These are phyloP conservation scores for Aspergillus campestris DNA, from an alignment of 495 filamentous ascomycete species.

Conservation along the genomic window DNA sequence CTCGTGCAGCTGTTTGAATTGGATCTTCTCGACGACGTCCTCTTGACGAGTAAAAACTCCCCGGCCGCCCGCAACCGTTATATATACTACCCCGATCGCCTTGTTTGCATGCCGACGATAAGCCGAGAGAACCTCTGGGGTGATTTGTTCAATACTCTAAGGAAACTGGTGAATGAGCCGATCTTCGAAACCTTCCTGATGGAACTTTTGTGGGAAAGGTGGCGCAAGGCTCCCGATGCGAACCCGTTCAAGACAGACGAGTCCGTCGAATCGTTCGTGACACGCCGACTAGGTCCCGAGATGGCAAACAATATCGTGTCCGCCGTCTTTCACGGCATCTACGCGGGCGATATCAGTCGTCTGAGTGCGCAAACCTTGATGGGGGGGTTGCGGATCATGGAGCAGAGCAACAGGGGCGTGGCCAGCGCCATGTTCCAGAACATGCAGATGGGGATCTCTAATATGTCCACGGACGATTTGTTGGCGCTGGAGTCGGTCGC, in stretches of 20 bases:
- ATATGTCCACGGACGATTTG: slow-evolving; percentile 19
- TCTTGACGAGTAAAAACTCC: slow-evolving; percentile 42
- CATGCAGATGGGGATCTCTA: slow-evolving; percentile 1
- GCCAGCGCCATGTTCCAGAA: slow-evolving; percentile 9
- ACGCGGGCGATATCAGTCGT: slow-evolving; percentile 81
- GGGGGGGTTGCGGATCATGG: slow-evolving; percentile 43
- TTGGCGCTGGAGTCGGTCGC: slow-evolving; percentile 14
- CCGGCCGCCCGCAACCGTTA: slow-evolving; percentile 57
- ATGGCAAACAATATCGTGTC: slow-evolving; percentile 70
- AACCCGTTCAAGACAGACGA: slow-evolving; percentile 46
- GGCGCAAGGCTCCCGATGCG: slow-evolving; percentile 12
- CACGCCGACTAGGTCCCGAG: slow-evolving; percentile 43
- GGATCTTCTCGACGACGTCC: slow-evolving; percentile 51
- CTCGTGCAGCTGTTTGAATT: slow-evolving; percentile 52
- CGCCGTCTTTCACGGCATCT: slow-evolving; percentile 79
- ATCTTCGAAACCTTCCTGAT: slow-evolving; percentile 46
- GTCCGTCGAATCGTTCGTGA: slow-evolving; percentile 63
- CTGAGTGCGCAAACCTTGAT: slow-evolving; percentile 63
- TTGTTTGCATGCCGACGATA: slow-evolving; percentile 59
- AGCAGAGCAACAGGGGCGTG: slow-evolving; percentile 26
- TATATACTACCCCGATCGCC: slow-evolving; percentile 85
- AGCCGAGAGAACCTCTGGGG: slow-evolving; percentile 14
- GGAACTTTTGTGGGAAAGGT: slow-evolving; percentile 34
- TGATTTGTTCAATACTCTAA: slow-evolving; percentile 14
- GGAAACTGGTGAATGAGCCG: slow-evolving; percentile 49